phyloP scores from a whole-genome alignment of 805 yeast genomes.

The Wickerhamomyces mucosus region DNA sequence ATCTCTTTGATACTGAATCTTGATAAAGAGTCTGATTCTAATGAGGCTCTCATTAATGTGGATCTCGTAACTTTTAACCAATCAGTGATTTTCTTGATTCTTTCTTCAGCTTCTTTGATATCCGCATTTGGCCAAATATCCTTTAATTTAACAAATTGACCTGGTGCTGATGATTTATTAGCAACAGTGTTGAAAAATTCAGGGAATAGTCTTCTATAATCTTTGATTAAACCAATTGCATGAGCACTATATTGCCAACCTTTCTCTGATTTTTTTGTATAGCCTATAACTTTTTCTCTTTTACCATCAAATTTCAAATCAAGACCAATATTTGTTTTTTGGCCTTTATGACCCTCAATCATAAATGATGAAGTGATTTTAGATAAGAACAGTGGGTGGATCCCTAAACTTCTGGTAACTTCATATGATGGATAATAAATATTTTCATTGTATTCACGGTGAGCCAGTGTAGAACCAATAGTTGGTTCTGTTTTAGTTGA shows the following conservation, averaged over 20 bases:
- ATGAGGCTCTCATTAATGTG: conserved; percentile 51
- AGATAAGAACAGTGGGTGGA: conserved; percentile 62
- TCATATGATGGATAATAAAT: conserved; percentile 58
- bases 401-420: conserved; percentile 44
- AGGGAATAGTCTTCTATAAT: conserved; percentile 56
- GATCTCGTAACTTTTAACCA: conserved; percentile 44
- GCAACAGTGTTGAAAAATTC: conserved; percentile 38
- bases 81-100: conserved; percentile 20
- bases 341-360: conserved; percentile 44
- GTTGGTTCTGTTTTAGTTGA: conserved; percentile 45
- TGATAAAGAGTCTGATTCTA: conserved; percentile 74
- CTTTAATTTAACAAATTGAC: conserved; percentile 21
- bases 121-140: conserved; percentile 25
- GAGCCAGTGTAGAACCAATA: conserved; percentile 53
- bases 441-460: conserved; percentile 43
- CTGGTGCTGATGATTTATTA: conserved; percentile 17
- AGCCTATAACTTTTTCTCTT: conserved; percentile 81
- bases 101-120: conserved; percentile 18
- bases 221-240: conserved; percentile 57
- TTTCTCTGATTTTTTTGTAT: conserved; percentile 51
- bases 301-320: conserved; percentile 75
- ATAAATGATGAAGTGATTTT: conserved; percentile 67
- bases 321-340: conserved; percentile 64
- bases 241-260: conserved; percentile 81
- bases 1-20: conserved; percentile 53